phyloP scores from a whole-genome alignment of 2,329 filamentous ascomycete species.

The Xylaria multiplex region DNA sequence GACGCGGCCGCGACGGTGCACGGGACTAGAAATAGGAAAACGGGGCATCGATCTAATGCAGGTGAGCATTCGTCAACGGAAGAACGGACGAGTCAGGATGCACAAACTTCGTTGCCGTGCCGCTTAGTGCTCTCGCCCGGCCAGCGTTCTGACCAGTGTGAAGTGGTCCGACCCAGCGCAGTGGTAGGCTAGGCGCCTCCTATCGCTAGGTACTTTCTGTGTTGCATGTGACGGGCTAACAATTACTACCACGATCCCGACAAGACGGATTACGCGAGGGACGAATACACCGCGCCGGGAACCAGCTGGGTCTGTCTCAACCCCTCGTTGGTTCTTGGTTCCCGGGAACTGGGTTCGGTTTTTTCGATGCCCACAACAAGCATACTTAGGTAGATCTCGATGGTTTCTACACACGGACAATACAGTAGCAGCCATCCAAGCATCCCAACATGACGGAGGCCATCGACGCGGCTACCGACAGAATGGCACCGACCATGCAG shows the following conservation, averaged over 20 bases:
- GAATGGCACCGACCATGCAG: background rate
- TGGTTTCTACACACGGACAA: background rate
- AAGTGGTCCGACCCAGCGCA: slow-evolving; percentile 30
- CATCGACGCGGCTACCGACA: slow-evolving; percentile 7
- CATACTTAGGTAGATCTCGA: background rate
- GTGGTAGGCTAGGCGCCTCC: slow-evolving; percentile 30
- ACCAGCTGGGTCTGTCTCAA: slow-evolving; percentile 20
- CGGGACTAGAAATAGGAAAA: slow-evolving; percentile 28
- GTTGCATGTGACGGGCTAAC: slow-evolving; percentile 33
- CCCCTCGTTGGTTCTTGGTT: slow-evolving; percentile 16
- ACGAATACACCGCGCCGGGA: slow-evolving; percentile 25
- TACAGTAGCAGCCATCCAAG: no score
- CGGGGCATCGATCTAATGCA: slow-evolving; percentile 30
- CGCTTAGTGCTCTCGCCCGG: slow-evolving; percentile 8
- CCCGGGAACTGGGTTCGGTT: slow-evolving; percentile 27
- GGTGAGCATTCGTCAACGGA: slow-evolving; percentile 26
- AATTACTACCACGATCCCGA: slow-evolving; percentile 30
- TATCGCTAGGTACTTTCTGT: slow-evolving; percentile 22
- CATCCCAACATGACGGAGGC: background rate
- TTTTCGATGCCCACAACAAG: slow-evolving; percentile 1
- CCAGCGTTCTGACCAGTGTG: background rate
- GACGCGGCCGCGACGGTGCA: slow-evolving; percentile 20
- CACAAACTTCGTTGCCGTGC: slow-evolving; percentile 18
- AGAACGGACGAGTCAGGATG: slow-evolving; percentile 27
- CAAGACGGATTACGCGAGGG: slow-evolving; percentile 33